These are phyloP conservation scores for Styphnolobium japonicum DNA, from an alignment of 306 rosid genomes.

Conservation along the genomic window DNA sequence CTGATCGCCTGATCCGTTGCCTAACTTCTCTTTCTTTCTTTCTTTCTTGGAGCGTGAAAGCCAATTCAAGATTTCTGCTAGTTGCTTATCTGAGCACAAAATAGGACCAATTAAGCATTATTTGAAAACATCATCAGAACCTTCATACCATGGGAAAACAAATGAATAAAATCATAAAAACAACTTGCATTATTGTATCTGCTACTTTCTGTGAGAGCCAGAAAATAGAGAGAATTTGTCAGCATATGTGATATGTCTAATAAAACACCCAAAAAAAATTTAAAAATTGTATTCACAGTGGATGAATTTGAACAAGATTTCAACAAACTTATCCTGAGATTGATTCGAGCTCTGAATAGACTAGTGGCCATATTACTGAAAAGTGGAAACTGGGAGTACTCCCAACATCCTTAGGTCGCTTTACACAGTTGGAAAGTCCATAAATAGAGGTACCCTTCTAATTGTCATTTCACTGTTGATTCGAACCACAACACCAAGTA, in stretches of 20 bases:
- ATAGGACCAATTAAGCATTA: no score
- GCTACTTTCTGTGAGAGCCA: not conserved
- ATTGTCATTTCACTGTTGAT: conserved; percentile 24
- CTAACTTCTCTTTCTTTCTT: not conserved
- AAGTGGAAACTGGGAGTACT: conserved; percentile 26
- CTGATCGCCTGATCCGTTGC: not conserved
- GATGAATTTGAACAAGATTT: not conserved
- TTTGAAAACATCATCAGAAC: no score
- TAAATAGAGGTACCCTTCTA: conserved; percentile 21
- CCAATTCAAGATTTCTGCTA: no score
- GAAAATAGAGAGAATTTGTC: conserved; percentile 7
- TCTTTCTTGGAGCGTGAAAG: no score
- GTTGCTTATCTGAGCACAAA: no score
- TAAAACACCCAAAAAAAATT: not conserved
- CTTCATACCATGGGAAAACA: not conserved
- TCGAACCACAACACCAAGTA: conserved; percentile 24
- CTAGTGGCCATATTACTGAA: not conserved
- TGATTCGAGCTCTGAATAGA: conserved; percentile 5
- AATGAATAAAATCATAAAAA: not conserved
- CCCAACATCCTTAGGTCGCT: conserved; percentile 19
- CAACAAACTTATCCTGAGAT: not conserved
- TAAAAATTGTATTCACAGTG: conserved; percentile 1
- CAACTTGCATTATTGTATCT: conserved; percentile 19
- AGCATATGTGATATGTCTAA: not conserved
- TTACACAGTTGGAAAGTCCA: conserved; percentile 29